Evolutionary conservation across 148 eudicot species (phyloP), one percentile per base, ranked within the genome.

Genomic region (Cornus suecica): DNA sequence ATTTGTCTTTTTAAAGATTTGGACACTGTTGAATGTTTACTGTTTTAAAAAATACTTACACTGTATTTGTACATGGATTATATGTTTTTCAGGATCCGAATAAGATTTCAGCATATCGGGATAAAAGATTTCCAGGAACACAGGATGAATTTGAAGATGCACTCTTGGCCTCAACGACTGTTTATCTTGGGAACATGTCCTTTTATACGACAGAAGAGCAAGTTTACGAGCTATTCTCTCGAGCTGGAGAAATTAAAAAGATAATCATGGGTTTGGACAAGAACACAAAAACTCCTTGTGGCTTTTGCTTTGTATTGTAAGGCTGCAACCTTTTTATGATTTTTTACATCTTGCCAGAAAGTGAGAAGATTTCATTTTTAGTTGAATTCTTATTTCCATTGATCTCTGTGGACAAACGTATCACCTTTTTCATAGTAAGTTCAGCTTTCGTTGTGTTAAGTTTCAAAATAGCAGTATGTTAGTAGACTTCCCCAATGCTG

Each of bases 181-280:
- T 90, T 65, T 94, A 94, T 76, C 74, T 94, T 63, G 98, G 97
- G 77, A 94, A 94, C 76, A 90, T 94, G 98, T 94, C 98, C 66
- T 94, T 94, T 80, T 94, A 94, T 71, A 92, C 99, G 13, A 94
- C 99, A 10, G 99, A 94, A 76, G 99, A 94, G 86, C 97, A 94
- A 84, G 92, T 91, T 65, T 92, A 90, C 69, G 99, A 94, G 91
- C 82, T 94, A 32, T 92, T 94, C 79, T 84, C 96, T 77, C 86
- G 97, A 26, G 96, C 92, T 68, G 99, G 99, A 68, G 99, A 94
- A 83, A 78, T 94, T 30, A 94, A 94, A 72, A 94, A 92, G 90
- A 92, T 94, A 18, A 87, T 85, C 78, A 92, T 94, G 99, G 99
- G 99, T 71, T 77, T 94, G 87, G 99, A 94, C 78, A 94, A 94